Conservation (phyloP, 2,329 filamentous ascomycete species). For the Fusarium palustre region DNA sequence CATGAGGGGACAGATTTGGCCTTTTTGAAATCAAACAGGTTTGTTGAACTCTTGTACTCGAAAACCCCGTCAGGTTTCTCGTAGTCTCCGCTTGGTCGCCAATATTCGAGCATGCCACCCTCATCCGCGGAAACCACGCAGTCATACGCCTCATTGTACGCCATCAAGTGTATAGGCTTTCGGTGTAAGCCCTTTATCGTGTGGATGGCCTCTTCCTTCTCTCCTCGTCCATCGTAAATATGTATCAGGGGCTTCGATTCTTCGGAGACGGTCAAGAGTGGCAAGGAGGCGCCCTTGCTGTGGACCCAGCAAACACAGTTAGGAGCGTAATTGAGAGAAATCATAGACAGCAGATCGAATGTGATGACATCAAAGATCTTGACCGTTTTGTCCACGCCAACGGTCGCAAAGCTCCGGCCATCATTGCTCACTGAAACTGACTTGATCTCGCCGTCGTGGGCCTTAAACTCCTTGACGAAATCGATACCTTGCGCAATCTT, state of each 20-base stretch:
- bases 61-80: conserved; percentile 95
- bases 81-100: conserved; percentile 82
- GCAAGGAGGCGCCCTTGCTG: conserved; percentile 85
- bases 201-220: conserved; percentile 80
- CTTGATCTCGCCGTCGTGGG: conserved; percentile 86
- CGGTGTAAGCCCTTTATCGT: conserved; percentile 84
- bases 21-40: conserved; percentile 97
- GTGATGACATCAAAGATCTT: conserved; percentile 88
- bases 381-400: conserved; percentile 80
- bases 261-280: conserved; percentile 85
- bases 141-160: conserved; percentile 88
- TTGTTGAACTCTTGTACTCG: conserved; percentile 91
- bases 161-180: conserved; percentile 83
- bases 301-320: conserved; percentile 94
- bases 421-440: conserved; percentile 89
- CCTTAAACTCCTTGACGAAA: conserved; percentile 97
- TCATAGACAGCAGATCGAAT: conserved; percentile 86
- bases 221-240: conserved; percentile 90
- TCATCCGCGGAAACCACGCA: conserved; percentile 93
- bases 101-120: conserved; percentile 96
- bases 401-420: conserved; percentile 92
- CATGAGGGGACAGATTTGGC: conserved; percentile 86
- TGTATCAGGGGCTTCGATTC: conserved; percentile 77
- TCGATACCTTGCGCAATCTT: conserved; percentile 91
- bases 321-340: conserved; percentile 80